phyloP scores from a whole-genome alignment of 345 rosid genomes.

The Eucalyptus pauciflora region DNA sequence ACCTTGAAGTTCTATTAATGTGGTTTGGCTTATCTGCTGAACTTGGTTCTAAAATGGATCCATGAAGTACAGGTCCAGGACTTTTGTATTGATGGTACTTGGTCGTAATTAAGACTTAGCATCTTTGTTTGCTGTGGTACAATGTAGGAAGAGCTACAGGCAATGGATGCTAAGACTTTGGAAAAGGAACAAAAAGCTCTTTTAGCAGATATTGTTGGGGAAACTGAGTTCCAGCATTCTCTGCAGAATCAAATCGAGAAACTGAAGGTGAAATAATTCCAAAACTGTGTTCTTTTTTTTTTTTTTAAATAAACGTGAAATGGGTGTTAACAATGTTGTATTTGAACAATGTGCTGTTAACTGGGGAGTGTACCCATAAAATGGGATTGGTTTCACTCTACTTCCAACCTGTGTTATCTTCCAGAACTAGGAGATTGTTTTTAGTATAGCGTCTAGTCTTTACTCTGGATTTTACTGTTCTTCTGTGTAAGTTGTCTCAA shows the following conservation, averaged over 20 bases:
- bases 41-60: background rate
- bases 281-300: background rate
- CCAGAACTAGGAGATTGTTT: background rate
- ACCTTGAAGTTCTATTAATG: background rate
- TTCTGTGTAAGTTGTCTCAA: background rate
- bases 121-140: background rate
- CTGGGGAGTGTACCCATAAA: background rate
- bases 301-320: accelerated
- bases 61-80: background rate
- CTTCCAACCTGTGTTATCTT: background rate
- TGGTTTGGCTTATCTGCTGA: background rate
- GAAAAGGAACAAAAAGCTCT: constrained; percentile 7
- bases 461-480: background rate
- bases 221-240: constrained; percentile 28
- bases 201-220: no score
- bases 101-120: background rate
- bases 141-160: constrained; percentile 45
- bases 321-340: background rate
- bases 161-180: constrained; percentile 30
- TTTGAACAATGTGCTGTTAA: background rate
- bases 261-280: constrained; percentile 29
- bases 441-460: accelerated
- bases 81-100: background rate
- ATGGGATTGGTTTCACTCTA: background rate
- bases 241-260: constrained; percentile 37